A percentile compares a stretch with the other conserved stretches of the same genome.
Conservation (phyloP, 495 filamentous ascomycete genomes). For the Penicillium coprophilum region DNA sequence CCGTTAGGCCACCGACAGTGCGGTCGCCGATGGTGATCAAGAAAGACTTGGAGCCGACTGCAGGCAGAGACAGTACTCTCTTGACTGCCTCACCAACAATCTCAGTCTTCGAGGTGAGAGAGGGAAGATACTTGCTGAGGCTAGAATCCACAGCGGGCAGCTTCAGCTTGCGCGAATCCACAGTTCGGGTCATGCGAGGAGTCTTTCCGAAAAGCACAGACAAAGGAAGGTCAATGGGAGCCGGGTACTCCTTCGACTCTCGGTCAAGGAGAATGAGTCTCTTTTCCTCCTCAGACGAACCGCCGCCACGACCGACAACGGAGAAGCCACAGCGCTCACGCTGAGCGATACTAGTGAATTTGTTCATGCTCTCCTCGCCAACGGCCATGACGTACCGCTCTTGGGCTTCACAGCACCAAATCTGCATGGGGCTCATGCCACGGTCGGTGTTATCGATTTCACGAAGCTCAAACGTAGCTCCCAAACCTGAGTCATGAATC, state of each 20-base stretch:
- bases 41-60: constrained; percentile 94
- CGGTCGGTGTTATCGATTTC: constrained; percentile 86
- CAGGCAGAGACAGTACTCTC: constrained; percentile 77
- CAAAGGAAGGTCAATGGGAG: constrained; percentile 89
- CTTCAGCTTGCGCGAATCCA: constrained; percentile 67
- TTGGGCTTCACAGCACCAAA: constrained; percentile 97
- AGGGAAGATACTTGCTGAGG: constrained; percentile 61
- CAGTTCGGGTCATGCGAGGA: constrained; percentile 77
- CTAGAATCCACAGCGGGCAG: constrained; percentile 73
- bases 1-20: constrained; percentile 83
- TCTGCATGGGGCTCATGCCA: constrained; percentile 91
- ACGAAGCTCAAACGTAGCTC: constrained; percentile 86
- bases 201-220: constrained; percentile 88
- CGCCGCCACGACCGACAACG: constrained; percentile 77
- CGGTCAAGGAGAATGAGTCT: constrained; percentile 78
- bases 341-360: constrained; percentile 77
- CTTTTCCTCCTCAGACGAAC: constrained; percentile 59
- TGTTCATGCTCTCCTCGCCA: constrained; percentile 72
- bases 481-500: constrained; percentile 85
- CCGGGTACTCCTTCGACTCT: constrained; percentile 72
- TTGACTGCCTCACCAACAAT: constrained; percentile 73
- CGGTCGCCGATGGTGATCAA: constrained; percentile 95
- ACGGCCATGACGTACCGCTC: constrained; percentile 91
- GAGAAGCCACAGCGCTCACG: constrained; percentile 94
- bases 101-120: constrained; percentile 55